These are phyloP conservation scores for Fusarium sp. DNA, from an alignment of 2,329 filamentous ascomycete species.

Conservation along the genomic window DNA sequence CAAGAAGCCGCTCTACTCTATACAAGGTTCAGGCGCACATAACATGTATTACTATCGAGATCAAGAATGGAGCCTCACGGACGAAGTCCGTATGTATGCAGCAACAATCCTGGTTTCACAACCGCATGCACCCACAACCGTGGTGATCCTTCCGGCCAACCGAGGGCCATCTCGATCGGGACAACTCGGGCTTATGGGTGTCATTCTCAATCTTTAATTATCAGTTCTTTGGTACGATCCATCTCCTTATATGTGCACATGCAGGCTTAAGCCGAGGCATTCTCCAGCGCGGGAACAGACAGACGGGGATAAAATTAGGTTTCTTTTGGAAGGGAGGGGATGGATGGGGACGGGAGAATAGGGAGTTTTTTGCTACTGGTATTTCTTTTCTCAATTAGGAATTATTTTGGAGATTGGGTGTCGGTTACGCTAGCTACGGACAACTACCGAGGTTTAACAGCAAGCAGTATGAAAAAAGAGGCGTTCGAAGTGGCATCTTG, in stretches of 20 bases:
- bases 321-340: constrained; percentile 6
- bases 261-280: constrained; percentile 41
- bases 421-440: constrained; percentile 33
- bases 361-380: constrained; percentile 22
- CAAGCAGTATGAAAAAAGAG: constrained; percentile 35
- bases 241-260: constrained; percentile 22
- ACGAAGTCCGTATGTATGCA: constrained; percentile 26
- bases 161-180: constrained; percentile 39
- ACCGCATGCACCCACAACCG: constrained; percentile 23
- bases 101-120: constrained; percentile 15
- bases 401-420: constrained; percentile 29
- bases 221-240: background rate
- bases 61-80: constrained; percentile 16
- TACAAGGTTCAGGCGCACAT: background rate
- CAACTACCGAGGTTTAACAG: constrained; percentile 39
- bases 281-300: background rate
- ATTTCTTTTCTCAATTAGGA: constrained; percentile 17
- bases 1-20: too few species aligned
- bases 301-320: background rate
- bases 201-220: constrained; percentile 3
- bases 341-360: constrained; percentile 1
- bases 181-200: constrained; percentile 38
- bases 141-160: constrained; percentile 41
- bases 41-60: constrained; percentile 30
- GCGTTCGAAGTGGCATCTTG: constrained; percentile 39